Evolutionary conservation across 2,329 filamentous ascomycete species (phyloP), one percentile per base, ranked within the genome.

Genomic region (Aspergillus chevalieri): DNA sequence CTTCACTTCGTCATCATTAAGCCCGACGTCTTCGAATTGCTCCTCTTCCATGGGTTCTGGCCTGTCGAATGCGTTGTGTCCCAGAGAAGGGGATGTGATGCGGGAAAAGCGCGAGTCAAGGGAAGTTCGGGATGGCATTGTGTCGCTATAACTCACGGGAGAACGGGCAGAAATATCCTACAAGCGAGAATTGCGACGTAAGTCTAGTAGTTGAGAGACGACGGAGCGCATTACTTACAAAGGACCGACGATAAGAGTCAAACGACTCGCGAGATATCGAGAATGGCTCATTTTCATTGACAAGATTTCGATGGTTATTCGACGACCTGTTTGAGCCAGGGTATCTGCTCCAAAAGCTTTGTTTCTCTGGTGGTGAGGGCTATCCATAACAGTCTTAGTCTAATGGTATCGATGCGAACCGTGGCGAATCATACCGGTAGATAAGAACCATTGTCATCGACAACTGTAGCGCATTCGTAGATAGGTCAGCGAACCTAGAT

Each of bases 251-350:
- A 72, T 97, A 97, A 3, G 91, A 95, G 68, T 97, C 93, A 65
- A 97, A 97, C 2, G 91, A 96, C 73, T 97, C 93, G 62, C 92
- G 82, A 34, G 91, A 95, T 67, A 97, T 97, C 55, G 87, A 89
- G 67, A 97, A 97, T 12, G 87, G 90, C 66, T 97, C 92, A 60
- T 90, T 91, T 54, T 95, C 89, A 61, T 84, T 83, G 52, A 88
- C 75, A 59, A 86, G 81, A 64, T 79, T 83, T 49, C 81, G 75
- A 64, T 82, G 79, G 56, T 81, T 30, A 30, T 30, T 80, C 26
- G 76, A 77, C 36, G 79, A 76, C 52, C 73, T 74, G 19, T 73
- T 76, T 3, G 74, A 68, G 10, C 64, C 63, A 7, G 73, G 65
- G 24, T 73, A 81, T 57, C 73, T 74, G 48, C 74, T 74, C 90